Evolutionary conservation across 495 filamentous ascomycete species (phyloP).

Genomic region (Terfezia claveryi): DNA sequence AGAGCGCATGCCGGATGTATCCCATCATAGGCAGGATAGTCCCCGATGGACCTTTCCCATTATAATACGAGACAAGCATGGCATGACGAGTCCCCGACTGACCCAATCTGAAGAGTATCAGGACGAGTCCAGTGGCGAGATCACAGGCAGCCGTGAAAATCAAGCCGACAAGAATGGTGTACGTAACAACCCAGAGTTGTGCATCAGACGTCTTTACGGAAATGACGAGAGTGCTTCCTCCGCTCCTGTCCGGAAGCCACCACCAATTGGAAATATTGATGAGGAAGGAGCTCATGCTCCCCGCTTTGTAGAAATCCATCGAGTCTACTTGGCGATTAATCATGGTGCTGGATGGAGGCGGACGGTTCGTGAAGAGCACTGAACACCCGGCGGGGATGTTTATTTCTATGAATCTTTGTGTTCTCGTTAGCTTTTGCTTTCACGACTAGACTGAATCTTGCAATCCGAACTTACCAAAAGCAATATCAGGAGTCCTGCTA

Average conservation of each 20-base stretch:
- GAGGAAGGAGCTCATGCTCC: background rate
- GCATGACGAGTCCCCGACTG: constrained; percentile 1
- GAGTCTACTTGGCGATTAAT: background rate
- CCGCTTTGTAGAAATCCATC: background rate
- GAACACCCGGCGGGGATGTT: no score
- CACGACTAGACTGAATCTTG: no score
- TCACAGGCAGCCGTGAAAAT: background rate
- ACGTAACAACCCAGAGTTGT: background rate
- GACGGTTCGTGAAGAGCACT: no score
- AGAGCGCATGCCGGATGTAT: no score
- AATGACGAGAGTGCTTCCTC: background rate
- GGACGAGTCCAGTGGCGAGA: background rate
- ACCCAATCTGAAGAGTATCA: background rate
- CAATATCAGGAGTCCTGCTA: no score
- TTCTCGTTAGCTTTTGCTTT: no score
- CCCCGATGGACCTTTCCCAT: background rate
- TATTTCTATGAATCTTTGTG: no score
- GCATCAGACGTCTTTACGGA: background rate
- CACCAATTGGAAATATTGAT: background rate
- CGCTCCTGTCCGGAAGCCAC: background rate
- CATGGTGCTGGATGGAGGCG: no score
- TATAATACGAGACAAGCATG: constrained; percentile 2
- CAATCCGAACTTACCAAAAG: no score
- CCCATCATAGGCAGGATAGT: no score
- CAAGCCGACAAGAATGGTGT: constrained; percentile 1